Percentiles rank a stretch among this genome's conserved stretches.
These are phyloP conservation scores for Picochlorum sp. DNA, from an alignment of 139 green algal genomes.

Conservation along the genomic window DNA sequence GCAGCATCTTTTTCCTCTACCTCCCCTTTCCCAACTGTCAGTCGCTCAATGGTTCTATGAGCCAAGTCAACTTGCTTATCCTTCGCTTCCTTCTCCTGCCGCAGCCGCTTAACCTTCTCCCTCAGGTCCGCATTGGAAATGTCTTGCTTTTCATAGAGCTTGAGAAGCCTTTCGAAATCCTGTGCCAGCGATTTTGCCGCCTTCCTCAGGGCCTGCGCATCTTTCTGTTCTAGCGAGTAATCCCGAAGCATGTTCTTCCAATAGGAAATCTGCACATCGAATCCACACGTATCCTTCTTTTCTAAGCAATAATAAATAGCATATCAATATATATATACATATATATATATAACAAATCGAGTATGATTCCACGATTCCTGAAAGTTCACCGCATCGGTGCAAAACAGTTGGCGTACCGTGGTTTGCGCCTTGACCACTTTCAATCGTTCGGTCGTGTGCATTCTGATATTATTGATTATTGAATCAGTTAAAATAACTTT, in stretches of 20 bases:
- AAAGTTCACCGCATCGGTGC: too few relatives aligned
- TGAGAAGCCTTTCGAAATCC: slow-evolving; percentile 7
- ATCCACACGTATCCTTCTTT: too few relatives aligned
- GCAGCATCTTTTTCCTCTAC: slow-evolving; percentile 15
- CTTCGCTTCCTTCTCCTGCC: slow-evolving; percentile 3
- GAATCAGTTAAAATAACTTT: too few relatives aligned
- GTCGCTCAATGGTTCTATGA: slow-evolving; percentile 25
- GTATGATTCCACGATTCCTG: too few relatives aligned
- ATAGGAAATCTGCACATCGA: background rate
- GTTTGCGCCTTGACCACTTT: too few relatives aligned
- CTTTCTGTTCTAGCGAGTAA: background rate
- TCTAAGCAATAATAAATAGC: too few relatives aligned
- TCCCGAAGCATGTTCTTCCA: background rate
- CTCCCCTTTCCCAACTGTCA: slow-evolving; percentile 8
- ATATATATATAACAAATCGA: too few relatives aligned
- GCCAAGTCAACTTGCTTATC: slow-evolving; percentile 34
- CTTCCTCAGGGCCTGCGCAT: background rate
- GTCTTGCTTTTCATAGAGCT: slow-evolving; percentile 15
- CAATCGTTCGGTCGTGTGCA: too few relatives aligned
- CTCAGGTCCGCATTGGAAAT: background rate
- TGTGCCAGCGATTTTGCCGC: background rate
- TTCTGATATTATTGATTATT: too few relatives aligned
- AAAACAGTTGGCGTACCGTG: too few relatives aligned
- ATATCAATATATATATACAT: too few relatives aligned
- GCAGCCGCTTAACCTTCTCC: slow-evolving; percentile 4